Conservation (phyloP, 306 rosid genomes). For the Comarum palustre region DNA sequence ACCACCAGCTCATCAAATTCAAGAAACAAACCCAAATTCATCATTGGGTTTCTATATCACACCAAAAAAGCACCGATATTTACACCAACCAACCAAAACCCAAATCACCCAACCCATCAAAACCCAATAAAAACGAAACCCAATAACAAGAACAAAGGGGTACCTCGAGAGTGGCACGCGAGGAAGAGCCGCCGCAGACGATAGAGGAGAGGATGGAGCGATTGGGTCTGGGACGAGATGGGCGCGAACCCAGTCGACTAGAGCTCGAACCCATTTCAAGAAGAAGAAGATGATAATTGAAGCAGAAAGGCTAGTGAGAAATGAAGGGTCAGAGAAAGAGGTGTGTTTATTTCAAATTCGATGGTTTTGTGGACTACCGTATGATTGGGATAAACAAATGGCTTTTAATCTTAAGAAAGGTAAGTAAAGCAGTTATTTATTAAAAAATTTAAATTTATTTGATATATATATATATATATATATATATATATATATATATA, state of each 20-base stretch:
- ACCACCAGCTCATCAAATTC: constrained; percentile 16
- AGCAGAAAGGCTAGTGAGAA: constrained; percentile 33
- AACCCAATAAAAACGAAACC: constrained; percentile 20
- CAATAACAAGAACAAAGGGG: constrained; percentile 23
- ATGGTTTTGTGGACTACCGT: constrained; percentile 24
- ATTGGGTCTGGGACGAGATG: constrained; percentile 47
- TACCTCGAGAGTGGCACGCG: constrained; percentile 62
- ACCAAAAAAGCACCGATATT: constrained; percentile 15
- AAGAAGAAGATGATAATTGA: constrained; percentile 34
- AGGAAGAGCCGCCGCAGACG: constrained; percentile 69
- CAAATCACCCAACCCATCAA: constrained; percentile 21
- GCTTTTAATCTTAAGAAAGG: no score
- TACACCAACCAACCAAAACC: constrained; percentile 24
- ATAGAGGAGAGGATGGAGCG: constrained; percentile 66
- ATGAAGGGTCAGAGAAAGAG: not conserved
- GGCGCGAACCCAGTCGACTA: constrained; percentile 63
- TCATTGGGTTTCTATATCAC: not conserved
- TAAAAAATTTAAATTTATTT: no score
- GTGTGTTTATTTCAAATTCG: constrained; percentile 28
- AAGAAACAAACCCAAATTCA: not conserved
- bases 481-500: no score
- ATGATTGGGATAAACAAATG: constrained; percentile 17
- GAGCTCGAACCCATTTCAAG: constrained; percentile 62
- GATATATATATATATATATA: no score
- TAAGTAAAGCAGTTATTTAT: no score